phyloP scores from a whole-genome alignment of 139 green algal species.

The Chlamydomonas sphaeroides region DNA sequence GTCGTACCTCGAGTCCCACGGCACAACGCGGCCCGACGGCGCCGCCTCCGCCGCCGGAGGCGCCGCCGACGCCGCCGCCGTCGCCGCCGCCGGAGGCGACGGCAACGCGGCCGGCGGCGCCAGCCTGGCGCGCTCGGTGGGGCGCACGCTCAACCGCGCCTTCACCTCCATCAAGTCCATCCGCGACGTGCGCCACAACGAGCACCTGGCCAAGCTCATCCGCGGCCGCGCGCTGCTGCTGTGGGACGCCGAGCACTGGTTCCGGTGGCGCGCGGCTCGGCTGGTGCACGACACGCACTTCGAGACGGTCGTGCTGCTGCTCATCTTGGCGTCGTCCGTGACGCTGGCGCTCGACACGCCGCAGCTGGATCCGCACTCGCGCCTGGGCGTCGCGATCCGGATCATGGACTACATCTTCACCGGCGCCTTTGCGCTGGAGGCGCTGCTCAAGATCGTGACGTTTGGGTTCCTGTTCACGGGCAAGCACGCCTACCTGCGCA shows the following conservation, averaged over 20 bases:
- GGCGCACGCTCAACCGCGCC: not conserved
- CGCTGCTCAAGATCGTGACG: constrained; percentile 71
- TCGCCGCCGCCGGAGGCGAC: too few species aligned
- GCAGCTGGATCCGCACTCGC: constrained; percentile 44
- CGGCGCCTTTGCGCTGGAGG: constrained; percentile 69
- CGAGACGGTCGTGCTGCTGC: constrained; percentile 65
- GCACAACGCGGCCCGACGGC: too few species aligned
- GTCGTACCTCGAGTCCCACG: too few species aligned
- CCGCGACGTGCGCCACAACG: not conserved
- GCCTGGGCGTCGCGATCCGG: constrained; percentile 26
- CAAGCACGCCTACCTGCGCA: constrained; percentile 74
- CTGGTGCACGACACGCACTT: constrained; percentile 61
- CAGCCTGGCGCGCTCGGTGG: not conserved
- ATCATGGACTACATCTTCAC: constrained; percentile 66
- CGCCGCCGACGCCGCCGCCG: too few species aligned
- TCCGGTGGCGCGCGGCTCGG: constrained; percentile 34
- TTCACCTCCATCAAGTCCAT: not conserved
- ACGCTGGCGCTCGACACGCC: constrained; percentile 68
- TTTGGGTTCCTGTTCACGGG: constrained; percentile 70
- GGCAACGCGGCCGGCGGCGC: too few species aligned
- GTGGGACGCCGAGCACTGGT: constrained; percentile 46
- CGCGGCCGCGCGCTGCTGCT: constrained; percentile 42
- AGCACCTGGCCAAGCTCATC: constrained; percentile 2
- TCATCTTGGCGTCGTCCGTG: constrained; percentile 72
- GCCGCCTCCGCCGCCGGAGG: too few species aligned